Evolutionary conservation across 75 land plant species (phyloP), one percentile per base, ranked within the genome.

Genomic region (Picea sitchensis): DNA sequence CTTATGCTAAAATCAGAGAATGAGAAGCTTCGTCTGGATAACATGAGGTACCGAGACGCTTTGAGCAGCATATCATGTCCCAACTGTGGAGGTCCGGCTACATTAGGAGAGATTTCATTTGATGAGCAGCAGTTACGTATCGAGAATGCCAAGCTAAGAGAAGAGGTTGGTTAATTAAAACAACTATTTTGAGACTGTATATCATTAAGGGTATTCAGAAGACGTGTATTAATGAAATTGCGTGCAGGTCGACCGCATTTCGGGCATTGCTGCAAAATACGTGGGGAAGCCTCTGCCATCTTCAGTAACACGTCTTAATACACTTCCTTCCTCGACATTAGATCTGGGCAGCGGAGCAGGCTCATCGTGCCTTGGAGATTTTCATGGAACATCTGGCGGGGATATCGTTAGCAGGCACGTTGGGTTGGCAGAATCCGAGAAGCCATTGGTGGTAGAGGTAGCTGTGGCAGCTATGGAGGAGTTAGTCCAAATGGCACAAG

Each of bases 381-480:
- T 58, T 75, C 73, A 78, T 65, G 82, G 61, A 59, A 61, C 13
- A 34, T 1, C 64, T 31, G 81, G 59, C 18, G 76, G 47, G 12
- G 81, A 68, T 18, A 32, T 73, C 31, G 74, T 82, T 14, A 36
- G 65, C 8, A 81, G 76, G 2, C 81, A 81, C 32, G 23, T 78
- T 23, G 81, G 65, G 30, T 61, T 82, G 5, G 36, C 83, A n/a
- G 81, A 78, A 2, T 58, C 62, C 4, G 84, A 78, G 84, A 83
- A 83, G 73, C 85, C 85, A 4, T 9, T 83, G 54, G 78, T 83
- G 12, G 83, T 77, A 17, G 85, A 83, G 60, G 57, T 80, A n/a
- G 85, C 85, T 18, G 38, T 83, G 13, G 61, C 79, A 2, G 79
- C 85, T 21, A 83, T 83, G 85, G 85, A 83, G 56, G 85, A 82